These are phyloP conservation scores for Erodium trifolium DNA, from an alignment of 441 rosid species.

Conservation along the genomic window DNA sequence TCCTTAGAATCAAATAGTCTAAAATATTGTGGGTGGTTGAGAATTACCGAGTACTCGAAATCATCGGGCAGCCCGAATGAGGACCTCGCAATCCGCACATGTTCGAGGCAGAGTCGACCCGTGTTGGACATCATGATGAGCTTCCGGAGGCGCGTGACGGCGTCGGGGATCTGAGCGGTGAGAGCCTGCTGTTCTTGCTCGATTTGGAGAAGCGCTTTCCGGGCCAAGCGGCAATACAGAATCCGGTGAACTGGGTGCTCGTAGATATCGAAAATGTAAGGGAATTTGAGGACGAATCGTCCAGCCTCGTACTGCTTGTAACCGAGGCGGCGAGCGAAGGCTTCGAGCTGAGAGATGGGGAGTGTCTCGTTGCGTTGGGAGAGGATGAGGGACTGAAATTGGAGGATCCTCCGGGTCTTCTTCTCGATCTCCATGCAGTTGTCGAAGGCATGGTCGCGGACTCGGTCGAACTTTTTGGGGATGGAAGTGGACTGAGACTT, in stretches of 20 bases:
- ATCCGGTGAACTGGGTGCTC: constrained; percentile 87
- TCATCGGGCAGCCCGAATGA: constrained; percentile 92
- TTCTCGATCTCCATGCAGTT: constrained; percentile 93
- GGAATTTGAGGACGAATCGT: constrained; percentile 59
- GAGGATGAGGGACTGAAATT: constrained; percentile 60
- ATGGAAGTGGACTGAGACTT: constrained; percentile 75
- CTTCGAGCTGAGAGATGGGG: constrained; percentile 61
- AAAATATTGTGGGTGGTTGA: constrained; percentile 56
- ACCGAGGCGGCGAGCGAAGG: constrained; percentile 60
- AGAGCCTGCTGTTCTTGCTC: constrained; percentile 55
- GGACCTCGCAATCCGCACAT: constrained; percentile 58
- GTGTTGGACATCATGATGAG: constrained; percentile 73
- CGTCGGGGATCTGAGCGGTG: constrained; percentile 48
- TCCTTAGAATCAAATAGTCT: constrained; percentile 54
- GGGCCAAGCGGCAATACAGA: constrained; percentile 61
- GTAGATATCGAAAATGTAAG: constrained; percentile 66
- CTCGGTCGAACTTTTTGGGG: constrained; percentile 60
- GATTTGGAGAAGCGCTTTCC: constrained; percentile 57
- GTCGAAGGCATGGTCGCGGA: constrained; percentile 90
- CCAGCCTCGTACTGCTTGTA: constrained; percentile 73
- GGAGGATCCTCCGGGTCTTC: constrained; percentile 62
- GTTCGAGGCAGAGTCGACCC: constrained; percentile 67
- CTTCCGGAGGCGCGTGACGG: constrained; percentile 59
- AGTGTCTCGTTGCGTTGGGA: constrained; percentile 55
- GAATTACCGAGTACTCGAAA: constrained; percentile 69